Evolutionary conservation across 2,329 filamentous ascomycete genomes (phyloP).

Genomic region (Ophiostoma sp.): DNA sequence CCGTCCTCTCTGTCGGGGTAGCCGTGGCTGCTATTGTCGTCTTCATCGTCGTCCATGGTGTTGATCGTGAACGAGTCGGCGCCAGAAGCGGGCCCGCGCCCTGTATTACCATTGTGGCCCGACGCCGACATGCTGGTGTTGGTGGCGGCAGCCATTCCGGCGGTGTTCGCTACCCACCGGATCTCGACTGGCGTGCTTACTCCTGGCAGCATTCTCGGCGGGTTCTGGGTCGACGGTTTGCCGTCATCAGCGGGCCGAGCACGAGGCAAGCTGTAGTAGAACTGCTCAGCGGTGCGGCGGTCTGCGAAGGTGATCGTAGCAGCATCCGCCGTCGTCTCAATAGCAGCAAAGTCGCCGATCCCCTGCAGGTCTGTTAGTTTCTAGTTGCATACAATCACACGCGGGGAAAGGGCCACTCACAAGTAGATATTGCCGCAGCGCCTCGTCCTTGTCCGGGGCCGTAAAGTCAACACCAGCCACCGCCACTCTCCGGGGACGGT

Average conservation of each 20-base stretch:
- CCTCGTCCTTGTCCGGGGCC: constrained; percentile 58
- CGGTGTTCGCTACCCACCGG: constrained; percentile 47
- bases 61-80: neutral
- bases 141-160: constrained; percentile 14
- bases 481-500: constrained; percentile 63
- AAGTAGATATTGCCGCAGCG: constrained; percentile 64
- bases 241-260: constrained; percentile 27
- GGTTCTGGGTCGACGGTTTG: neutral
- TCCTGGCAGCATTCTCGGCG: constrained; percentile 45
- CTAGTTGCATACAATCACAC: neutral
- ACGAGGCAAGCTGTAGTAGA: constrained; percentile 50
- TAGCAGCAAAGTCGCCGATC: constrained; percentile 56
- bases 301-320: constrained; percentile 61
- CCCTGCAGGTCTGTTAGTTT: constrained; percentile 31
- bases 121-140: neutral
- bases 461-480: constrained; percentile 61
- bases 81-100: neutral
- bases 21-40: neutral
- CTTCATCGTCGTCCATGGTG: neutral
- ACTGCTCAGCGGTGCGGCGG: constrained; percentile 65
- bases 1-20: neutral
- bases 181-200: constrained; percentile 59
- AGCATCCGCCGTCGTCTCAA: constrained; percentile 43
- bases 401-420: neutral
- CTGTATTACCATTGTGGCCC: neutral